Evolutionary conservation across 2,329 filamentous ascomycete genomes (phyloP).

Genomic region (Phyllosticta paracitricarpa): DNA sequence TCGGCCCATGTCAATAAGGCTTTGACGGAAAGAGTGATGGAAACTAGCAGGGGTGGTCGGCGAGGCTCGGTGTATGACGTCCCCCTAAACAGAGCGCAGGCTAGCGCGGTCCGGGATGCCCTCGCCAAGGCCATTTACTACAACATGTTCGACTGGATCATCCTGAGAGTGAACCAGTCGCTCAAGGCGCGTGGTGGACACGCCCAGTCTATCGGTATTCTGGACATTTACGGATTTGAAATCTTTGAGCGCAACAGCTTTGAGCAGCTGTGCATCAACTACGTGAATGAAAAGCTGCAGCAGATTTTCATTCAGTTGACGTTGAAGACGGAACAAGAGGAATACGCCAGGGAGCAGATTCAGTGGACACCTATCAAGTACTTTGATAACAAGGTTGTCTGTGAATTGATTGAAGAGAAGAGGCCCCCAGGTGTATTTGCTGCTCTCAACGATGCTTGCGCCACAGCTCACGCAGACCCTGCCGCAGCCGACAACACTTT

Average conservation of each 20-base stretch:
- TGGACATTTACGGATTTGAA: slow-evolving; percentile 98
- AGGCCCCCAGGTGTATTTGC: slow-evolving; percentile 89
- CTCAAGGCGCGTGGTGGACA: slow-evolving; percentile 67
- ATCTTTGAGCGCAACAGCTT: slow-evolving; percentile 99
- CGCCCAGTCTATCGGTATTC: slow-evolving; percentile 81
- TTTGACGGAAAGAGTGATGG: slow-evolving; percentile 79
- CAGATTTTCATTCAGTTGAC: slow-evolving; percentile 99
- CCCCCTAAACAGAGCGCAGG: slow-evolving; percentile 80
- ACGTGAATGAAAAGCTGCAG: slow-evolving; percentile 98
- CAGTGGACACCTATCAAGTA: slow-evolving; percentile 99
- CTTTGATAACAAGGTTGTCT: slow-evolving; percentile 99
- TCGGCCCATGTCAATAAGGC: slow-evolving; percentile 71
- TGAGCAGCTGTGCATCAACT: slow-evolving; percentile 98
- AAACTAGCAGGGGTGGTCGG: slow-evolving; percentile 56
- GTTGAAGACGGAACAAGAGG: slow-evolving; percentile 91
- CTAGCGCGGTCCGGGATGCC: slow-evolving; percentile 77
- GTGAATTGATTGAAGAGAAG: slow-evolving; percentile 88
- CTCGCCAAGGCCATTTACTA: slow-evolving; percentile 92
- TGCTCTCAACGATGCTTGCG: slow-evolving; percentile 92
- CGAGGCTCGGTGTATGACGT: slow-evolving; percentile 60
- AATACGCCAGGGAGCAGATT: slow-evolving; percentile 92
- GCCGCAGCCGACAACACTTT: slow-evolving; percentile 92
- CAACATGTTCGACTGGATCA: slow-evolving; percentile 98
- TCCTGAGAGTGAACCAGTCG: slow-evolving; percentile 81
- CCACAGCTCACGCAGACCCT: slow-evolving; percentile 94